Base-by-base conservation (phyloP, 225 moss, liverwort and hornwort genomes). In the Thuidium tamariscinum region DNA sequence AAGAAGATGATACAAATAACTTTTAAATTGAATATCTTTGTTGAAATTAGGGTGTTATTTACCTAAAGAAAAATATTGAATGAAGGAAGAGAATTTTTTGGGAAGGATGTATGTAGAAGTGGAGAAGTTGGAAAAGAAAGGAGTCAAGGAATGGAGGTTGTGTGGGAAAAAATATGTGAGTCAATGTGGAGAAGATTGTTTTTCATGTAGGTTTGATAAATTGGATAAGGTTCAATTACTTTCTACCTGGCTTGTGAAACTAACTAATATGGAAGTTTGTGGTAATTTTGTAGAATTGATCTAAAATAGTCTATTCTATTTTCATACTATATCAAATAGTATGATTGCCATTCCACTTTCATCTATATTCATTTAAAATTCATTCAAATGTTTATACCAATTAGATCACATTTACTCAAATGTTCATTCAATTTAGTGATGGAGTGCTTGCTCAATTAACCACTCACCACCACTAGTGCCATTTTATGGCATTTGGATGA, bases 101-200 rank as follows among this genome's bases (percentile, higher is more conserved):
- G 1, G 7, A 6, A 4, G 39, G 7, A 2, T n/a, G n/a, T n/a
- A n/a, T n/a, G n/a, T n/a, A 2, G 13, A 6, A 25, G 4, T 13
- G 4, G 8, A 41, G 4, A 23, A 41, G 8, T 23, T 68, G 8
- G 68, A 39, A 4, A 68, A 41, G 36, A 4, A 1, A 37, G 13
- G 23, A 3, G 1, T 68, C 13, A 39, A 39, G 2, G 2, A 39
- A 39, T 36, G 2, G 13, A 0, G 6, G 12, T 7, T 37, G 2
- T 37, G 7, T 13, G 7, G 7, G 39, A 22, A 0, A 23, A 66
- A 21, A 6, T 36, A 4, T 36, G 2, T 3, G 36, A 36, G 20
- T 66, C 6, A 0, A 11, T 37, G 67, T 67, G 0, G 3, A 67
- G 21, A 67, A 37, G 6, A 12, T 37, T 21, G 20, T 67, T 12